Evolutionary conservation across 345 rosid genomes (phyloP).

Genomic region (Limnanthes douglasii): DNA sequence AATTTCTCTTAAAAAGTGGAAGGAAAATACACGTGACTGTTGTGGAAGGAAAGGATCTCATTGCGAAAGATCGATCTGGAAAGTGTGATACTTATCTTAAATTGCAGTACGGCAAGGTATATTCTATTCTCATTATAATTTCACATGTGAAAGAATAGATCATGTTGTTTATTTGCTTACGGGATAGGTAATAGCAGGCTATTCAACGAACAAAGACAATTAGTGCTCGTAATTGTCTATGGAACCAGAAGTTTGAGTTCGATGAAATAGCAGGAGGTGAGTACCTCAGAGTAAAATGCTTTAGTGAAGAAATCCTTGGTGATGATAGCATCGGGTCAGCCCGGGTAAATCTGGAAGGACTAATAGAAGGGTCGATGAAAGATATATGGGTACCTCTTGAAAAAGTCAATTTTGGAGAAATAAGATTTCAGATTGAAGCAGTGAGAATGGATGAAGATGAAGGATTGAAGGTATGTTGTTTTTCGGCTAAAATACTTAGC

Average conservation of each 20-base stretch:
- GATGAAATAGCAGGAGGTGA: slow-evolving; percentile 81
- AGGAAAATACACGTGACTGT: slow-evolving; percentile 48
- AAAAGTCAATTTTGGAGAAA: slow-evolving; percentile 78
- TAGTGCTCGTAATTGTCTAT: slow-evolving; percentile 26
- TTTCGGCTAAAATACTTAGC: no score
- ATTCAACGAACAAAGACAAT: slow-evolving; percentile 51
- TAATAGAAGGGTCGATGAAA: slow-evolving; percentile 46
- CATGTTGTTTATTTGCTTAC: slow-evolving; percentile 1
- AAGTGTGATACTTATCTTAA: slow-evolving; percentile 65
- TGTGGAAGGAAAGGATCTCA: slow-evolving; percentile 55
- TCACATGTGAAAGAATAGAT: not conserved
- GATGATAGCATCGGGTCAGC: slow-evolving; percentile 78
- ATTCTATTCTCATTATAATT: slow-evolving; percentile 2
- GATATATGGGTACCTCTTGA: slow-evolving; percentile 90
- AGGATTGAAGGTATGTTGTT: slow-evolving; percentile 25
- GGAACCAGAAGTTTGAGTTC: slow-evolving; percentile 77
- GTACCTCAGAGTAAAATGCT: slow-evolving; percentile 71
- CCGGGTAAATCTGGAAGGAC: slow-evolving; percentile 74
- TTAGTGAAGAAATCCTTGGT: slow-evolving; percentile 56
- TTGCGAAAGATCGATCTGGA: slow-evolving; percentile 42
- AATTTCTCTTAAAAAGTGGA: slow-evolving; percentile 46
- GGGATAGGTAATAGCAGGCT: slow-evolving; percentile 32
- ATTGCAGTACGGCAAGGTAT: slow-evolving; percentile 88
- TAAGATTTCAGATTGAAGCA: slow-evolving; percentile 76
- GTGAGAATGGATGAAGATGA: slow-evolving; percentile 33